phyloP scores from a whole-genome alignment of 2,329 filamentous ascomycete genomes.

The Penicillium sp. region DNA sequence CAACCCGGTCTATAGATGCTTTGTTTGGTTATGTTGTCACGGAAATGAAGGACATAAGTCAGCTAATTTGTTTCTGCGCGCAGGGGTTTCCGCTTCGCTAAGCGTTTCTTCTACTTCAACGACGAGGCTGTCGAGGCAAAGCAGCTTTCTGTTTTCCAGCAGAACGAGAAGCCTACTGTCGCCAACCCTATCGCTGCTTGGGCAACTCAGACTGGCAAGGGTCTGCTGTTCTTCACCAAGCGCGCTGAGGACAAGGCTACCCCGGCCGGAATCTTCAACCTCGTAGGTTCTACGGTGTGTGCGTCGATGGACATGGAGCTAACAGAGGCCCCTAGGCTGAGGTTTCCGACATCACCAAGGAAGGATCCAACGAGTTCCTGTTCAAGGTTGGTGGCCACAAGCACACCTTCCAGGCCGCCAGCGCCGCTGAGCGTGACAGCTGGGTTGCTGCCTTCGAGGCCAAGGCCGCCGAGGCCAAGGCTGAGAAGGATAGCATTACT shows the following conservation, averaged over 20 bases:
- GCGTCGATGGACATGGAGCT: slow-evolving; percentile 20
- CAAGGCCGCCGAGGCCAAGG: slow-evolving; percentile 73
- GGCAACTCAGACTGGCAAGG: slow-evolving; percentile 92
- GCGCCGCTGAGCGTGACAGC: slow-evolving; percentile 75
- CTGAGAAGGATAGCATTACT: slow-evolving; percentile 58
- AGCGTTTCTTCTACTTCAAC: slow-evolving; percentile 90
- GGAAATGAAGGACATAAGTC: too few species aligned
- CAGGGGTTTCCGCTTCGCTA: slow-evolving; percentile 84
- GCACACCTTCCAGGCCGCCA: slow-evolving; percentile 85
- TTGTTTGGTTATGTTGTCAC: too few species aligned
- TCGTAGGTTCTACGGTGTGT: slow-evolving; percentile 57
- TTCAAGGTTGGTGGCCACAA: slow-evolving; percentile 84
- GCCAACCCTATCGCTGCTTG: slow-evolving; percentile 80
- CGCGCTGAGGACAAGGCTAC: slow-evolving; percentile 75
- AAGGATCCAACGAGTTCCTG: slow-evolving; percentile 76
- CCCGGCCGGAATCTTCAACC: slow-evolving; percentile 77
- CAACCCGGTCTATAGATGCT: too few species aligned
- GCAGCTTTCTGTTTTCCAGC: slow-evolving; percentile 72
- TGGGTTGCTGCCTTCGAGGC: slow-evolving; percentile 83
- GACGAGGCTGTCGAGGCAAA: slow-evolving; percentile 70
- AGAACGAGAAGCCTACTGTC: slow-evolving; percentile 79
- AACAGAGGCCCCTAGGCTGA: slow-evolving; percentile 54
- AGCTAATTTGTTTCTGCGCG: slow-evolving; percentile 21
- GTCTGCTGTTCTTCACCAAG: slow-evolving; percentile 88
- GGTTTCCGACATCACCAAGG: slow-evolving; percentile 68